phyloP scores from a whole-genome alignment of 495 filamentous ascomycete genomes.

The Trichocladium antarcticum region DNA sequence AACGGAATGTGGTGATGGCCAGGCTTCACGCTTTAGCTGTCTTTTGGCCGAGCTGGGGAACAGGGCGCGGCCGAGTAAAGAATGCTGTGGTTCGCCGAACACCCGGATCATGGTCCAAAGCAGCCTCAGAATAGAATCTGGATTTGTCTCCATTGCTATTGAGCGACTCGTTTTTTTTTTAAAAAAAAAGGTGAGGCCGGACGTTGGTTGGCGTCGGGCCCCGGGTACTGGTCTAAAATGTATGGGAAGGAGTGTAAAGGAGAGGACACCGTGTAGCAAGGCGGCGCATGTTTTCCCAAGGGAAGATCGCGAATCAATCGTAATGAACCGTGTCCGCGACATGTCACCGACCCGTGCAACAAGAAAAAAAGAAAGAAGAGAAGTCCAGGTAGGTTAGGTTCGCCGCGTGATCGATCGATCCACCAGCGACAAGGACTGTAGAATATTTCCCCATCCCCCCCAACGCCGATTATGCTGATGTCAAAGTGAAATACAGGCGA shows the following conservation, averaged over 20 bases:
- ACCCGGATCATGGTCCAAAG: no score
- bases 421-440: constrained; percentile 29
- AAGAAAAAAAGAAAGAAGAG: not conserved
- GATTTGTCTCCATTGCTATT: not conserved
- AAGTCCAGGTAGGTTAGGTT: not conserved
- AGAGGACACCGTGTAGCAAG: not conserved
- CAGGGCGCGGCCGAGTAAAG: no score
- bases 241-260: not conserved
- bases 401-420: constrained; percentile 32
- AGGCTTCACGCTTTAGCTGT: no score
- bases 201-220: not conserved
- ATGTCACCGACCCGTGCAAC: constrained; percentile 1
- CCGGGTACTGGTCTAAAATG: constrained; percentile 7
- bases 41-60: no score
- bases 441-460: constrained; percentile 20
- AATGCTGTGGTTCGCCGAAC: no score
- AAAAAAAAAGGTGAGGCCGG: not conserved
- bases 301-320: not conserved
- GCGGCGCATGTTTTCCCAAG: not conserved
- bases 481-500: constrained; percentile 40
- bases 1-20: no score
- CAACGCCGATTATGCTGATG: constrained; percentile 43
- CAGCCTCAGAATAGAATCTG: not conserved
- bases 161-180: not conserved
- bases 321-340: not conserved